Base-by-base conservation (phyloP, 2,329 filamentous ascomycete genomes). In the Daldinia eschscholtzii region DNA sequence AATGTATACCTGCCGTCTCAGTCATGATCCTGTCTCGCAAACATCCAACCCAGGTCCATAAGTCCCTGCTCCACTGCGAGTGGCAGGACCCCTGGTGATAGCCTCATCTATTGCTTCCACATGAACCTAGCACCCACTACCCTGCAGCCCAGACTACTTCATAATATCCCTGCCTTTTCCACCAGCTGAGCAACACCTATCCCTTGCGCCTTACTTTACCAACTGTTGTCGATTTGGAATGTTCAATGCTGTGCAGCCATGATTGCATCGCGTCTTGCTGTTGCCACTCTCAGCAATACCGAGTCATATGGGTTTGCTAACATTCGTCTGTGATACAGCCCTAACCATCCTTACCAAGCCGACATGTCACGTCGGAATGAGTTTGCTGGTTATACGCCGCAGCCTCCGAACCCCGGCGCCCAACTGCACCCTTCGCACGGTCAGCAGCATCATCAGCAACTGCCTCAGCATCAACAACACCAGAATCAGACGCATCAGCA, bases 291-390 rank as follows among this genome's bases (percentile, higher is more conserved):
- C 64, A 67, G 65, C 72, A 69, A 68, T 67, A 74, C 66, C 61
- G 67, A 56, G 35, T 64, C 64, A 39, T 53, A 50, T 69, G 64
- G 63, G 61, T 64, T 70, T 68, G 74, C 80, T 83, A 80, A 82
- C 75, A 72, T 77, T 65, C 23, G 63, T 65, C 66, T 74, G 69
- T 81, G 77, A 79, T 80, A 78, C 73, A 84, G 83, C 75, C 69
- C 80, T 41, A 75, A 79, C 68, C 84, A 87, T 75, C 77, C 82
- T 61, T 87, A 87, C 74, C 84, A 84, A 77, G 77, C 81, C 73
- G 84, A 87, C 70, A 84, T 87, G 84, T 80, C 73, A 76, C 82
- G 73, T 81, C 84, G 82, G 81, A 81, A 73, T 81, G 85, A 74
- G 76, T 84, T 72, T 71, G 76, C 70, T 67, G 76, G 71, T 61